Evolutionary conservation across 148 eudicot genomes (phyloP).

Genomic region (Nyssa sinensis): DNA sequence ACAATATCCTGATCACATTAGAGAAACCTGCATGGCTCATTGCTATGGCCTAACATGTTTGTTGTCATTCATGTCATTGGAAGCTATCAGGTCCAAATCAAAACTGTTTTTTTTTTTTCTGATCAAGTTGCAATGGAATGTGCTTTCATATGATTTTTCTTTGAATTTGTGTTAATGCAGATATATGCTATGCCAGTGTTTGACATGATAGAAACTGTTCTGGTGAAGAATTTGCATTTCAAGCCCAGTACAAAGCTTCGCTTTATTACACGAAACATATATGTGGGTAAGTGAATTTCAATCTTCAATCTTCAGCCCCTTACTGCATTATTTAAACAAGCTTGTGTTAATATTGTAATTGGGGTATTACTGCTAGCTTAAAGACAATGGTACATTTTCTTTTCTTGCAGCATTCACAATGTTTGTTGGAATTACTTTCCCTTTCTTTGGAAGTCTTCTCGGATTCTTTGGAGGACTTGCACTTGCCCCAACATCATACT

Average conservation of each 20-base stretch:
- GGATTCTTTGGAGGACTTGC: conserved; percentile 53
- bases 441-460: conserved; percentile 48
- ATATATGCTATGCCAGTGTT: conserved; percentile 53
- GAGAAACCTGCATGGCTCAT: conserved; percentile 45
- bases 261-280: conserved; percentile 35
- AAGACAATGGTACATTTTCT: not conserved
- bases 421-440: conserved; percentile 42
- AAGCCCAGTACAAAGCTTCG: conserved; percentile 28
- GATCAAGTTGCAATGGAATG: not conserved
- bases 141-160: not conserved
- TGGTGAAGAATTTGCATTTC: conserved; percentile 36
- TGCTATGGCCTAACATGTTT: conserved; percentile 42
- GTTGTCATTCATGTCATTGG: conserved; percentile 48
- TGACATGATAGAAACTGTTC: conserved; percentile 45
- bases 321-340: not conserved
- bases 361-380: not conserved
- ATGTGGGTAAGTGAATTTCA: conserved; percentile 38
- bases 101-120: not conserved
- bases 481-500: conserved; percentile 53
- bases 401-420: conserved; percentile 42
- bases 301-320: not conserved
- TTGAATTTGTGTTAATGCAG: conserved; percentile 14
- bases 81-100: conserved; percentile 38
- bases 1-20: conserved; percentile 36
- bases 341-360: not conserved